Percentiles rank a stretch among this genome's conserved stretches.
phyloP scores from a whole-genome alignment of 768 basidiomycete species.

The Lentinula sp. region DNA sequence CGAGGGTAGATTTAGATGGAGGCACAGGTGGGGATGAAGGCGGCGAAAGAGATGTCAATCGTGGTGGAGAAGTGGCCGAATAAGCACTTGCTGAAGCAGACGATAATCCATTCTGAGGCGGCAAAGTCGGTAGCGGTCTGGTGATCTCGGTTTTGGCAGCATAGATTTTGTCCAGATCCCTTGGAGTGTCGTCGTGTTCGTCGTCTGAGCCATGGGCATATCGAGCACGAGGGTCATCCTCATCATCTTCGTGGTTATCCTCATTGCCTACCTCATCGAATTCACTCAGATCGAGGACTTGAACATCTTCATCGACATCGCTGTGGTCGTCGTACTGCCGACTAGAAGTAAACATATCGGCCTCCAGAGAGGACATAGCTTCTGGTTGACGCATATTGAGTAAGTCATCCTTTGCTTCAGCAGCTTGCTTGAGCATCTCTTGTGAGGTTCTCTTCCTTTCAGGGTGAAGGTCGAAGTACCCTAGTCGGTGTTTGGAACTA shows the following conservation, averaged over 20 bases:
- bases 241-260: constrained; percentile 19
- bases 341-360: constrained; percentile 21
- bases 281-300: neutral
- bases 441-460: constrained; percentile 39
- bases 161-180: neutral
- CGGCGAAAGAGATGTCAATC: neutral
- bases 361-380: neutral
- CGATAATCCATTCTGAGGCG: neutral
- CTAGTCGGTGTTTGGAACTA: constrained; percentile 34
- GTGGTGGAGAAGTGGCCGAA: neutral
- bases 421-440: constrained; percentile 6
- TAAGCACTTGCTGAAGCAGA: neutral
- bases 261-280: constrained; percentile 21
- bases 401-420: constrained; percentile 27
- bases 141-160: constrained; percentile 4
- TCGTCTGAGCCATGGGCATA: constrained; percentile 9
- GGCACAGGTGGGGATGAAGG: neutral
- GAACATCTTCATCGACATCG: neutral
- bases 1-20: neutral
- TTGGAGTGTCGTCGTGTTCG: constrained; percentile 19
- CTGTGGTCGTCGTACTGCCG: neutral
- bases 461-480: constrained; percentile 78
- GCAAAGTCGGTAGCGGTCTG: constrained; percentile 20
- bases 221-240: constrained; percentile 14
- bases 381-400: neutral